Evolutionary conservation across 2,329 filamentous ascomycete genomes (phyloP).

Genomic region (Beauveria varroae): DNA sequence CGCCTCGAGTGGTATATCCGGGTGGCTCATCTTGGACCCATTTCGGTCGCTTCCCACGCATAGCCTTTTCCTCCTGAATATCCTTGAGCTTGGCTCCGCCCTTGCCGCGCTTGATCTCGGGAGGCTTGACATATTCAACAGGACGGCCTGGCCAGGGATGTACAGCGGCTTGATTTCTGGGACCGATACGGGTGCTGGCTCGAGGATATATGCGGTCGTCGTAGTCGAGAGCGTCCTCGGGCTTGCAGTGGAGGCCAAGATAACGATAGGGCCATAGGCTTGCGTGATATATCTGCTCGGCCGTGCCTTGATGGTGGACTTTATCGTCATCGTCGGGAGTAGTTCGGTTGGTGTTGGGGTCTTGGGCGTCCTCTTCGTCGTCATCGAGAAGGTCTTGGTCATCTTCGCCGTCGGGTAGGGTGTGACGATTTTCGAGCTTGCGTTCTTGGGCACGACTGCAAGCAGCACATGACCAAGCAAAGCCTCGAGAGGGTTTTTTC

Average conservation of each 20-base stretch:
- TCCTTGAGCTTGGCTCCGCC: slow-evolving; percentile 78
- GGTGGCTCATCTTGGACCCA: slow-evolving; percentile 89
- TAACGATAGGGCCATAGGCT: slow-evolving; percentile 97
- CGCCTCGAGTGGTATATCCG: slow-evolving; percentile 78
- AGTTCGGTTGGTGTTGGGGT: slow-evolving; percentile 49
- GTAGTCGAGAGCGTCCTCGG: slow-evolving; percentile 92
- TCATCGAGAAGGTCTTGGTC: slow-evolving; percentile 59
- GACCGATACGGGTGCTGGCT: slow-evolving; percentile 85
- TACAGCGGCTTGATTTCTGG: slow-evolving; percentile 84
- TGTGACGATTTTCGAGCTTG: slow-evolving; percentile 83
- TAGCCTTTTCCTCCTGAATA: slow-evolving; percentile 72
- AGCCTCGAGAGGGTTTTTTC: slow-evolving; percentile 95
- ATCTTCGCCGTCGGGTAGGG: slow-evolving; percentile 61
- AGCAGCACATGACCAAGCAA: slow-evolving; percentile 94
- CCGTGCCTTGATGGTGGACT: slow-evolving; percentile 54
- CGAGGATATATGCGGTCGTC: slow-evolving; percentile 96
- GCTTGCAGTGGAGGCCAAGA: slow-evolving; percentile 87
- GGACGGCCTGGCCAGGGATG: slow-evolving; percentile 77
- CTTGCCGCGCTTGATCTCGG: slow-evolving; percentile 73
- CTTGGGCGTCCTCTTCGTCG: slow-evolving; percentile 61
- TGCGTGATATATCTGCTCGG: slow-evolving; percentile 85
- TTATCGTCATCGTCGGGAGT: slow-evolving; percentile 56
- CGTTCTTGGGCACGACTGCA: slow-evolving; percentile 95
- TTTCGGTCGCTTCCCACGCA: slow-evolving; percentile 75
- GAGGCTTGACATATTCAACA: slow-evolving; percentile 83